A percentile compares a stretch with the other conserved stretches of the same genome.
These are phyloP conservation scores for Trypanosoma vivax DNA, from an alignment of 208 protist species.

Conservation along the genomic window DNA sequence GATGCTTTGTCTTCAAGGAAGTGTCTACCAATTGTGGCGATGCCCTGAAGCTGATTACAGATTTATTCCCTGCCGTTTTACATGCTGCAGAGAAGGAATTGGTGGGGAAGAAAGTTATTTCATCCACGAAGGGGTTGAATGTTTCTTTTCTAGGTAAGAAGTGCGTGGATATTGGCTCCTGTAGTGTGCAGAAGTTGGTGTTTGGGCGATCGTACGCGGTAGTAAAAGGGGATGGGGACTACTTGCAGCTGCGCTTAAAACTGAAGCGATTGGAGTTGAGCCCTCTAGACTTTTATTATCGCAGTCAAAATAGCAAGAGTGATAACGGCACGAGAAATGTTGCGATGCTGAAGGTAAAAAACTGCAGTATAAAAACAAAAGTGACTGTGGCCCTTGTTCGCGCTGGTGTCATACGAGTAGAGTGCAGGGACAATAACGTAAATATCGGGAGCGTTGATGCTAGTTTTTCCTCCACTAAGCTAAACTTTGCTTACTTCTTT, in stretches of 20 bases:
- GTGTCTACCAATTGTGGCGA: constrained; percentile 28
- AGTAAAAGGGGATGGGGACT: constrained; percentile 34
- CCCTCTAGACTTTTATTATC: constrained; percentile 45
- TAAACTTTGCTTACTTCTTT: constrained; percentile 39
- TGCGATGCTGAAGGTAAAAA: constrained; percentile 15
- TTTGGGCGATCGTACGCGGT: constrained; percentile 33
- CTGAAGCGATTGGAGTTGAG: constrained; percentile 33
- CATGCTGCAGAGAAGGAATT: constrained; percentile 25
- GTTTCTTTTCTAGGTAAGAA: constrained; percentile 35
- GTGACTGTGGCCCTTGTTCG: constrained; percentile 5
- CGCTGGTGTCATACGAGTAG: constrained; percentile 10
- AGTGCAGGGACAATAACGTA: constrained; percentile 16
- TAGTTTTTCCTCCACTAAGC: constrained; percentile 32
- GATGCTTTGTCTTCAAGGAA: constrained; percentile 38
- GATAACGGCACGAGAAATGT: constrained; percentile 1
- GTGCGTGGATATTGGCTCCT: constrained; percentile 35
- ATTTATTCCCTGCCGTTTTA: constrained; percentile 32
- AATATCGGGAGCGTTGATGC: constrained; percentile 19
- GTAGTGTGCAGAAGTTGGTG: constrained; percentile 23
- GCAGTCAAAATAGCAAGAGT: background rate
- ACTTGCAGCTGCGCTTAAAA: constrained; percentile 26
- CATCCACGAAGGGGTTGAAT: constrained; percentile 24
- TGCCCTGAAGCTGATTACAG: constrained; percentile 19
- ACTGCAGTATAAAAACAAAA: constrained; percentile 17
- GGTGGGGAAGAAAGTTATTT: constrained; percentile 16